Percentiles rank a stretch among this genome's conserved stretches.
Conservation (phyloP, 176 grass and related monocot species). For the Carex myosuroides region DNA sequence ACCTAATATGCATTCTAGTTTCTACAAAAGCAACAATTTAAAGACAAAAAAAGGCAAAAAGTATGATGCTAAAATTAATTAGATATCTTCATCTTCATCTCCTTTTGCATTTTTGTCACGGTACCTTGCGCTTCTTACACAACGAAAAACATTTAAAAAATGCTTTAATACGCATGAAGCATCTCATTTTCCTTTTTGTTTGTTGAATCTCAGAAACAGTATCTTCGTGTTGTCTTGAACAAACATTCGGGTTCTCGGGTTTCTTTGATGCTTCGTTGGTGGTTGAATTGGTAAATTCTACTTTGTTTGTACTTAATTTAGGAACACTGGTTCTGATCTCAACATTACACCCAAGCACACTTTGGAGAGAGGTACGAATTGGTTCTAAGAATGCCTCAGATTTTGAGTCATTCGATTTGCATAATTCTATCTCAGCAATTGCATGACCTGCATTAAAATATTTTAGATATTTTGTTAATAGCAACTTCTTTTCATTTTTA, state of each 20-base stretch:
- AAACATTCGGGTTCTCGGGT: neutral
- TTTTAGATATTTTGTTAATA: neutral
- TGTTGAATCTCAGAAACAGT: neutral
- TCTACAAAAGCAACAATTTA: neutral
- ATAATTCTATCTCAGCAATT: slow-evolving; percentile 64
- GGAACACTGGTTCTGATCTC: slow-evolving; percentile 59
- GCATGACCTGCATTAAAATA: slow-evolving; percentile 38
- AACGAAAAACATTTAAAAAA: neutral
- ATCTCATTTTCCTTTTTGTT: neutral
- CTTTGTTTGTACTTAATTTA: slow-evolving; percentile 1
- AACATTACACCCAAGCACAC: slow-evolving; percentile 61
- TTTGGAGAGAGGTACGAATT: slow-evolving; percentile 57
- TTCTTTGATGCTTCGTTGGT: neutral
- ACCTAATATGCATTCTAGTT: neutral
- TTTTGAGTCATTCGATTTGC: slow-evolving; percentile 35
- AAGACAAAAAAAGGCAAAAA: neutral
- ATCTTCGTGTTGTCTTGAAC: neutral
- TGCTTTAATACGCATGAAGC: neutral
- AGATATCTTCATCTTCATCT: neutral
- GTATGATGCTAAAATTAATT: neutral
- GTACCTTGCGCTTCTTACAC: neutral
- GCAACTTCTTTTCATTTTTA: neutral
- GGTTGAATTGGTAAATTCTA: neutral
- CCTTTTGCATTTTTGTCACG: no score
- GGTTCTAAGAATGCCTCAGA: slow-evolving; percentile 54